Conservation (phyloP, 1,284 basidiomycete species). For the Thecaphora thlaspeos region DNA sequence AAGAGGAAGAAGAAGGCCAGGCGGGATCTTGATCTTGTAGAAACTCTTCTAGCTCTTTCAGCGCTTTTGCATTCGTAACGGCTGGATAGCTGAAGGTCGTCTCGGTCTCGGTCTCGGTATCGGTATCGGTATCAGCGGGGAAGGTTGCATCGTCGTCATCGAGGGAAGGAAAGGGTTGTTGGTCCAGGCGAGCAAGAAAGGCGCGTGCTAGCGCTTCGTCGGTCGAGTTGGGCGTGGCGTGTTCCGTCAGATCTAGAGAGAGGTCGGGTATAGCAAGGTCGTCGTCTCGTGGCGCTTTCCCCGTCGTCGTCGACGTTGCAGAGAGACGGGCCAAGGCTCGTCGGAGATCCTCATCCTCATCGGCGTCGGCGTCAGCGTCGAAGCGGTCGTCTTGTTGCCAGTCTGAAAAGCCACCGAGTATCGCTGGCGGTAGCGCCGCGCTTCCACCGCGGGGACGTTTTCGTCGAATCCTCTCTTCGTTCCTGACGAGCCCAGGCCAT, state of each 20-base stretch:
- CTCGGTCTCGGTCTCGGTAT: background rate
- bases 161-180: background rate
- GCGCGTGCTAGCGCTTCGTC: slow-evolving; percentile 8
- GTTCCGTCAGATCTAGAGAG: slow-evolving; percentile 10
- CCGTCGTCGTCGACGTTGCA: no score
- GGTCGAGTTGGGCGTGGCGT: slow-evolving; percentile 2
- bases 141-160: background rate
- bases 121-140: background rate
- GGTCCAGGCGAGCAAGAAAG: slow-evolving; percentile 8
- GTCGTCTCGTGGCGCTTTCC: no score
- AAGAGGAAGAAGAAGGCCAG: slow-evolving; percentile 12
- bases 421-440: no score
- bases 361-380: no score
- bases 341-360: no score
- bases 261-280: no score
- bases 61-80: slow-evolving; percentile 18
- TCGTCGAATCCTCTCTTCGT: slow-evolving; percentile 18
- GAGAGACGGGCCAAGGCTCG: no score
- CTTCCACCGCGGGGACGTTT: no score
- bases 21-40: slow-evolving; percentile 30
- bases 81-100: slow-evolving; percentile 22
- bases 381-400: no score
- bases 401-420: no score
- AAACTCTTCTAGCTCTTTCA: slow-evolving; percentile 33
- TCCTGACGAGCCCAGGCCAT: slow-evolving; percentile 41